phyloP scores from a whole-genome alignment of 352 stramenopile genomes.

The Globisporangium irregulare region DNA sequence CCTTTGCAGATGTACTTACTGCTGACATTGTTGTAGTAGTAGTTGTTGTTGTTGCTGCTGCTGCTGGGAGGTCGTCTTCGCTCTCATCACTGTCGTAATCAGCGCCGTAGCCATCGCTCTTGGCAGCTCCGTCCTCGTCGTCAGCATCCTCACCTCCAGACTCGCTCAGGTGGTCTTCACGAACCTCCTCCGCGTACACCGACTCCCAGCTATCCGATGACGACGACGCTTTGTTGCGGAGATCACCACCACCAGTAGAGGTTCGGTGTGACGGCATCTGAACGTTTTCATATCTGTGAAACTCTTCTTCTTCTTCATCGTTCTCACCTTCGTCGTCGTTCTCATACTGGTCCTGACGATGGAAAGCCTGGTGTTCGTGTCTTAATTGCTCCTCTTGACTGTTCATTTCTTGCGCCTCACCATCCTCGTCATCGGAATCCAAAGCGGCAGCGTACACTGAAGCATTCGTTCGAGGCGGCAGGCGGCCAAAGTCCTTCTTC shows the following conservation, averaged over 20 bases:
- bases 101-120: slow-evolving; percentile 56
- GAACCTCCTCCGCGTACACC: slow-evolving; percentile 13
- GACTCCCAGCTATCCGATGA: slow-evolving; percentile 35
- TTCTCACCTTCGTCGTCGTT: slow-evolving; percentile 12
- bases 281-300: slow-evolving; percentile 14
- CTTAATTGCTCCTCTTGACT: slow-evolving; percentile 3
- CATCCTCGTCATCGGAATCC: slow-evolving; percentile 14
- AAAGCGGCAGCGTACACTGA: slow-evolving; percentile 8
- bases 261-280: slow-evolving; percentile 9
- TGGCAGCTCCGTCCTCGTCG: slow-evolving; percentile 15
- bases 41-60: background rate
- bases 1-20: slow-evolving; percentile 8
- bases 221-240: slow-evolving; percentile 10
- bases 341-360: slow-evolving; percentile 11
- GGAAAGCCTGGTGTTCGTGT: background rate
- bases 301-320: slow-evolving; percentile 11
- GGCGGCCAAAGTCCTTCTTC: slow-evolving; percentile 82
- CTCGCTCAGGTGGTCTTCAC: background rate
- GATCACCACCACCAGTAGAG: slow-evolving; percentile 13
- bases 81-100: slow-evolving; percentile 71
- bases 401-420: slow-evolving; percentile 19
- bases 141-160: slow-evolving; percentile 13
- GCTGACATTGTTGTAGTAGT: slow-evolving; percentile 7
- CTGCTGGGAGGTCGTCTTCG: slow-evolving; percentile 29
- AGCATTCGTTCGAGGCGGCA: slow-evolving; percentile 31